Percentiles rank a stretch among this genome's conserved stretches.
These are phyloP conservation scores for Eremochloa ophiuroides DNA, from an alignment of 176 grass and related monocot species.

Conservation along the genomic window DNA sequence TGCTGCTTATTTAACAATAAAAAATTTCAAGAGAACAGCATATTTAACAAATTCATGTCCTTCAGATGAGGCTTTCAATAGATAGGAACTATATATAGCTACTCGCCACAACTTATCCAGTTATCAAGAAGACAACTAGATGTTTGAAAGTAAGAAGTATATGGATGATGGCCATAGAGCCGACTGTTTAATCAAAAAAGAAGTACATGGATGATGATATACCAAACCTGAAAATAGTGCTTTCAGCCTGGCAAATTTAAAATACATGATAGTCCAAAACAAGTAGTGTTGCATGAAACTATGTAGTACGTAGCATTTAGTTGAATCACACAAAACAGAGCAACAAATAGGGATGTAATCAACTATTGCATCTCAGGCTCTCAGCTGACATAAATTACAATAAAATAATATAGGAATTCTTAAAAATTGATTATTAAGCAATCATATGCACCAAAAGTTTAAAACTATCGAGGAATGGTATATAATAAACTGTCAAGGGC, in stretches of 20 bases:
- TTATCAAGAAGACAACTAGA: background rate
- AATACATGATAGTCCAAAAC: background rate
- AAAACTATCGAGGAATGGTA: background rate
- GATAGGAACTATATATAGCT: no score
- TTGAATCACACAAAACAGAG: background rate
- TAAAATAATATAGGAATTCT: background rate
- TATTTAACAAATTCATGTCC: no score
- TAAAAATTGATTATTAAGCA: background rate
- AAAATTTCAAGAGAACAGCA: no score
- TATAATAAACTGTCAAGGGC: background rate
- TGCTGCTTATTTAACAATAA: no score
- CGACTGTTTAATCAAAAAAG: no score
- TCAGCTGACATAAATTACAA: background rate
- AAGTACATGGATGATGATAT: background rate
- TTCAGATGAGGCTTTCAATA: no score
- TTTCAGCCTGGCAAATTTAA: background rate
- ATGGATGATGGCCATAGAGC: no score
- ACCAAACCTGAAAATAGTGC: background rate
- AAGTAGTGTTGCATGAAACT: background rate
- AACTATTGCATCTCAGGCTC: background rate
- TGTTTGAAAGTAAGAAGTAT: background rate
- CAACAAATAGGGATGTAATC: slow-evolving; percentile 1
- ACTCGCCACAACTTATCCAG: background rate
- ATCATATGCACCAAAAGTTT: background rate
- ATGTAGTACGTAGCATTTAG: no score